phyloP scores from a whole-genome alignment of 345 rosid species.

The thale cress (Arabidopsis thaliana) region DNA sequence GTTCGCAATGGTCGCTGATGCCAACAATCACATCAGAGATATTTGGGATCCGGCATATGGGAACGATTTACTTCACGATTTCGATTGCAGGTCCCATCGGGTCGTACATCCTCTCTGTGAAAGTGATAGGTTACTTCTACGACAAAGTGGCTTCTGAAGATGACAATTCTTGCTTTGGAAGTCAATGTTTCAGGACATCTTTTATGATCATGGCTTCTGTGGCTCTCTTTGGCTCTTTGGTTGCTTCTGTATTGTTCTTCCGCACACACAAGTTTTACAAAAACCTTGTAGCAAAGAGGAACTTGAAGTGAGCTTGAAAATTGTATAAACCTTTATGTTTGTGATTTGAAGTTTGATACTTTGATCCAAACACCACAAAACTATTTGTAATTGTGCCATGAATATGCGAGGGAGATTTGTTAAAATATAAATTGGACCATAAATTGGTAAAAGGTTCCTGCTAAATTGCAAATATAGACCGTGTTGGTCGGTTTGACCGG shows the following conservation, averaged over 20 bases:
- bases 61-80: conserved; percentile 82
- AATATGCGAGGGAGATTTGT: neutral
- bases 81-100: conserved; percentile 84
- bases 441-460: too few species aligned
- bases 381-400: neutral
- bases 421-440: too few species aligned
- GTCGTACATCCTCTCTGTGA: conserved; percentile 82
- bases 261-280: conserved; percentile 73
- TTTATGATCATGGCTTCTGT: conserved; percentile 77
- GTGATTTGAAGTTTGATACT: too few species aligned
- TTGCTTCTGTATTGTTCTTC: conserved; percentile 57
- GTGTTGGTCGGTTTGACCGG: neutral
- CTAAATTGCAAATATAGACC: neutral
- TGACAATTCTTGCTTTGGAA: conserved; percentile 64
- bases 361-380: neutral
- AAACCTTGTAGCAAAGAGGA: conserved; percentile 54
- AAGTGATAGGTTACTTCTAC: conserved; percentile 76
- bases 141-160: conserved; percentile 62
- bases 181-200: conserved; percentile 75
- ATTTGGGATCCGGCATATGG: conserved; percentile 82
- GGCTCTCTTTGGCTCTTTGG: conserved; percentile 62
- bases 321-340: too few species aligned
- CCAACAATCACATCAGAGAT: conserved; percentile 77
- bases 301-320: neutral
- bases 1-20: conserved; percentile 89